Evolutionary conservation across 2,329 filamentous ascomycete species (phyloP), one percentile per base, ranked within the genome.

Genomic region (Sporothrix dimorphospora): DNA sequence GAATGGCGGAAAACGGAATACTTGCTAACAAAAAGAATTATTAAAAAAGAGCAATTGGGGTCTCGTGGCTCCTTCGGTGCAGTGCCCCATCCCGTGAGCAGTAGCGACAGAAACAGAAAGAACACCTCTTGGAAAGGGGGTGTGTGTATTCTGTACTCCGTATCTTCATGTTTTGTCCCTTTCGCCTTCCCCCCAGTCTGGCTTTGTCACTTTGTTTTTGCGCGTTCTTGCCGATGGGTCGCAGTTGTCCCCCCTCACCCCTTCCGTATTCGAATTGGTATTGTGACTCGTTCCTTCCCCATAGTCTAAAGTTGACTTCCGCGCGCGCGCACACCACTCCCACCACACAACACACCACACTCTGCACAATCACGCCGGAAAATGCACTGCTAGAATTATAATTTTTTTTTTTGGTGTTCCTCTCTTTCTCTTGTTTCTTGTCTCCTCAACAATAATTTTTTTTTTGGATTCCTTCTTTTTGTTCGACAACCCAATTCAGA

Each of bases 291-390:
- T 70, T 69, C 72, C 38, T 65, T 55, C 70, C 67, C 68, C 66
- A 69, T 69, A 59, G 49, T 69, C 51, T 47, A 69, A 45, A 42
- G 34, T 47, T 57, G 67, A 21, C 67, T 59, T 69, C 49, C 34
- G 49, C 38, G 51, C 65, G 72, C 72, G 57, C 69, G 61, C 72
- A 71, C 72, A 69, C 69, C 72, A 72, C 72, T 51, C 55, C 67
- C 34, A 69, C 24, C 38, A 70, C 68, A 61, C 59, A 71, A 55
- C 70, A 71, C 72, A 71, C 63, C 53, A 61, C 51, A 30, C 34
- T 57, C 69, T 57, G 66, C 66, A 72, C 49, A 70, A 59, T 61
- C 73, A 72, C 72, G 68, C 72, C 71, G 69, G 72, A 71, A 71
- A 72, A 68, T 71, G 21, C 65, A 49, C 61, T 73, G 51, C 53